Conservation (phyloP, 2,329 filamentous ascomycete species). For the Pseudocercospora crystallina region DNA sequence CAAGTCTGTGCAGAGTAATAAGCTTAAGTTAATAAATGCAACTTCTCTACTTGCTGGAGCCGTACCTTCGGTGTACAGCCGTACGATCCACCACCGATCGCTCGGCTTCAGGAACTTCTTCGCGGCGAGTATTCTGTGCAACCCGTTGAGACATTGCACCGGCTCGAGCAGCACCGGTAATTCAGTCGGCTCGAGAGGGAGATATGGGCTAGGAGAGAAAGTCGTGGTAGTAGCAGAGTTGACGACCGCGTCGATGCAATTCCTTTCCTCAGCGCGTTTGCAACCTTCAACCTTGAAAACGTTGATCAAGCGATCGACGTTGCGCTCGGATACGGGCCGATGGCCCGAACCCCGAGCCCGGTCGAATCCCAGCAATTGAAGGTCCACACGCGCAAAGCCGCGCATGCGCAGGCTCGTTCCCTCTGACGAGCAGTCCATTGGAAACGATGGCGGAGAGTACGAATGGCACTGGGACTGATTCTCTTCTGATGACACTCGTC, state of each 20-base stretch:
- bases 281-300: constrained; percentile 25
- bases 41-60: too few species aligned
- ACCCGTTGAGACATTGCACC: constrained; percentile 17
- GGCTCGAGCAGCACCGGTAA: not conserved
- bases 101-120: constrained; percentile 12
- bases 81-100: constrained; percentile 22
- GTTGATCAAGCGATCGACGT: constrained; percentile 17
- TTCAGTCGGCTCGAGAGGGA: too few species aligned
- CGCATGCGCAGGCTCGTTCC: not conserved
- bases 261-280: constrained; percentile 10
- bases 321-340: constrained; percentile 8
- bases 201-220: too few species aligned
- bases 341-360: not conserved
- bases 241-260: constrained; percentile 15
- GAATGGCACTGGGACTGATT: too few species aligned
- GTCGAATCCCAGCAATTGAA: constrained; percentile 12
- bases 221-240: too few species aligned
- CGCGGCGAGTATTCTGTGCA: constrained; percentile 17
- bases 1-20: too few species aligned
- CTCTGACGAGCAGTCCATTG: too few species aligned
- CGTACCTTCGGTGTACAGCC: constrained; percentile 13
- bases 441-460: too few species aligned
- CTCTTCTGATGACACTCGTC: too few species aligned
- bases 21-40: too few species aligned
- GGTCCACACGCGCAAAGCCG: constrained; percentile 13